phyloP scores from a whole-genome alignment of 106 monocot species.

The Allium sativum region DNA sequence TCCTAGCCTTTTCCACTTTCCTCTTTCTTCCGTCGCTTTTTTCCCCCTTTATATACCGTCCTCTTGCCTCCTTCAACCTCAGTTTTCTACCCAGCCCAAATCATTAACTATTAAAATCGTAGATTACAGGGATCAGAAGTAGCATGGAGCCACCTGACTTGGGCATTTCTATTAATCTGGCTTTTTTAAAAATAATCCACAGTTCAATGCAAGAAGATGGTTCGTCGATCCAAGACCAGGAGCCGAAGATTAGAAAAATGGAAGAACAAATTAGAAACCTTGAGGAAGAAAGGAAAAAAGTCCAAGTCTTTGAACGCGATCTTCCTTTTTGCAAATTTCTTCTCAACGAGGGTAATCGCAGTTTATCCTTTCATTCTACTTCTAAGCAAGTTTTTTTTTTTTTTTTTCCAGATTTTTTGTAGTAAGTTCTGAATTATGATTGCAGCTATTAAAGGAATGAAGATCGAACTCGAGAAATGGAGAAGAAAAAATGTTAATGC shows the following conservation, averaged over 20 bases:
- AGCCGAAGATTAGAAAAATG: constrained; percentile 13
- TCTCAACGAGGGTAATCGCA: constrained; percentile 2
- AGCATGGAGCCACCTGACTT: constrained; percentile 16
- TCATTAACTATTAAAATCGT: constrained; percentile 2
- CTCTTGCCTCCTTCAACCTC: background rate
- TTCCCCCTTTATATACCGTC: background rate
- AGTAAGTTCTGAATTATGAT: background rate
- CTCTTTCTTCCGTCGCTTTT: background rate
- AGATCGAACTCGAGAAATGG: constrained; percentile 42
- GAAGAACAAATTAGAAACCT: constrained; percentile 32
- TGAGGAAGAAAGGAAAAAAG: constrained; percentile 69
- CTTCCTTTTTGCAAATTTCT: constrained; percentile 57
- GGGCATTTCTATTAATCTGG: constrained; percentile 44
- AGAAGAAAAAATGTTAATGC: constrained; percentile 9
- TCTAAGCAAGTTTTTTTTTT: background rate
- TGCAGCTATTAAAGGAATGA: constrained; percentile 50
- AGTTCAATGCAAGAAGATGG: constrained; percentile 11
- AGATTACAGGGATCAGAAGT: constrained; percentile 7
- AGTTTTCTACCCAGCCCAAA: constrained; percentile 12
- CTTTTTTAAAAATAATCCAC: constrained; percentile 13
- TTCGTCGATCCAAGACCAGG: background rate
- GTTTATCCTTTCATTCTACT: background rate
- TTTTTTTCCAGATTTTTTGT: background rate
- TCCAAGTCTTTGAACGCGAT: constrained; percentile 76
- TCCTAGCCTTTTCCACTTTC: no score